Base-by-base conservation (phyloP, 805 yeast species). In the Myxozyma neotropica region DNA sequence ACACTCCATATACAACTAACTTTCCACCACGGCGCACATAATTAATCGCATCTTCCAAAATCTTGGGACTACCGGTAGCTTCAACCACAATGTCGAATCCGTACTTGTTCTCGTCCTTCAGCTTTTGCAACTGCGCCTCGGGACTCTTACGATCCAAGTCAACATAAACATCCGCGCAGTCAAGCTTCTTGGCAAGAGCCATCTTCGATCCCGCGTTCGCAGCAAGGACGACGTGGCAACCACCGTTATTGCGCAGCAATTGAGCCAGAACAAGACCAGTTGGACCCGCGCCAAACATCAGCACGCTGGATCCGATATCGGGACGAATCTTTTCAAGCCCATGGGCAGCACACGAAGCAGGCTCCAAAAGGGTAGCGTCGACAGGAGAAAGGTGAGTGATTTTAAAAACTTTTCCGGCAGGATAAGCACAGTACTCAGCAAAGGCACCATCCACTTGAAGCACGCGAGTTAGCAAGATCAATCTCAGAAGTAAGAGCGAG, bases 281-380 rank as follows among this genome's bases (percentile, higher is more conserved):
- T 13, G 65, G 65, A 5, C 65, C 65, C 27, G 65, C 65, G 21
- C 65, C 65, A 50, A 61, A 58, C 64, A 61, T 59, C 36, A 61
- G 52, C 33, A 61, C 64, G 39, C 52, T 44, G 7, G 65, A 59
- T 12, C 65, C 65, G 26, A 61, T 44, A 13, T 61, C 62, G 4
- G 65, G 65, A 8, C 64, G 44, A 27, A 61, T 61, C 47, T 59
- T 61, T 40, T 61, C 64, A 8, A 61, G 54, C 3, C 65, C 65
- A 27, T 61, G 65, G 4, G 65, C 65, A 7, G 65, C 65, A 31
- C 65, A 61, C 6, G 65, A 61, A 7, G 65, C 65, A 33, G 65
- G 65, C 52, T 61, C 65, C 19, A 61, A 47, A 15, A 61, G 55
- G 6, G 65, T 61, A 6, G 65, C 65, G 26, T 61, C 60, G 3